These are phyloP conservation scores for Trametes sanguinea DNA, from an alignment of 768 basidiomycete genomes.

Conservation along the genomic window DNA sequence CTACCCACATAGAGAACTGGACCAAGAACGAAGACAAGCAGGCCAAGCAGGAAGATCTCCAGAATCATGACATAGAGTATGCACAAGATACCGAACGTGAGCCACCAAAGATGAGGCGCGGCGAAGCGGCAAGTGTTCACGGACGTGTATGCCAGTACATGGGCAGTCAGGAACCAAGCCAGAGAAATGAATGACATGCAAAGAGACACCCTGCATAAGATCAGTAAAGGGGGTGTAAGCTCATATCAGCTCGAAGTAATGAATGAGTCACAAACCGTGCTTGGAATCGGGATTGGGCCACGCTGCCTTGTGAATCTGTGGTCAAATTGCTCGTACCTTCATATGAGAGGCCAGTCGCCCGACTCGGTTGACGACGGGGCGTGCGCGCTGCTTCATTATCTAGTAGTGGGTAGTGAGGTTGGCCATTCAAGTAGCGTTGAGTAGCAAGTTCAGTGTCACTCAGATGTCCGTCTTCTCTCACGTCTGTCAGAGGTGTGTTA, in stretches of 20 bases:
- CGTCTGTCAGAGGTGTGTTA: background rate
- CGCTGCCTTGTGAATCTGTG: background rate
- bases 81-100: conserved; percentile 77
- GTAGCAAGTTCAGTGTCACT: conserved; percentile 27
- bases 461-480: background rate
- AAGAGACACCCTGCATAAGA: conserved; percentile 52
- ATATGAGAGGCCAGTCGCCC: conserved; percentile 8
- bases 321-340: conserved; percentile 6
- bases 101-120: conserved; percentile 86
- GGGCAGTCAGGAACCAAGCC: conserved; percentile 81
- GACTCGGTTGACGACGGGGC: background rate
- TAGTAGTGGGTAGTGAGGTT: conserved; percentile 4
- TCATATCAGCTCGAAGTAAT: background rate
- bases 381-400: background rate
- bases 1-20: conserved; percentile 74
- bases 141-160: conserved; percentile 78
- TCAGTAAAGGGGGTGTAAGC: too few species aligned
- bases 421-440: conserved; percentile 27
- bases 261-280: conserved; percentile 27
- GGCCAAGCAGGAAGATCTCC: conserved; percentile 72
- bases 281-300: conserved; percentile 32
- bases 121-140: conserved; percentile 69
- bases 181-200: conserved; percentile 71
- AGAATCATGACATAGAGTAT: conserved; percentile 75
- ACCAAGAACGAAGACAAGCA: conserved; percentile 76